These are phyloP conservation scores for Fraxinus cuspidata DNA, from an alignment of 257 asterid genomes.

Conservation along the genomic window DNA sequence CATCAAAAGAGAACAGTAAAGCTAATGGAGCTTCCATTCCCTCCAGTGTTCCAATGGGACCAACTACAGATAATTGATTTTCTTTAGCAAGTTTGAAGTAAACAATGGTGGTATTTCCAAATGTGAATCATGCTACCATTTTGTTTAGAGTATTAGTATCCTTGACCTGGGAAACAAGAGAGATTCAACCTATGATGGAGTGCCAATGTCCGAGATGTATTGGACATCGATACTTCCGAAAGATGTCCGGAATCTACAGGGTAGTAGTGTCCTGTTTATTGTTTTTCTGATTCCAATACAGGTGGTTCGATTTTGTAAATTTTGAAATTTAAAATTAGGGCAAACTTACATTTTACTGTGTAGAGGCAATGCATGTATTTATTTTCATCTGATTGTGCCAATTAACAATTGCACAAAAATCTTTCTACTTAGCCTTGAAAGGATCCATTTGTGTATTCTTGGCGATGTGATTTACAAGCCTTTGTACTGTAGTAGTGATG, in stretches of 20 bases:
- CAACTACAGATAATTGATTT: slow-evolving; percentile 26
- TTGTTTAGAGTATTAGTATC: neutral
- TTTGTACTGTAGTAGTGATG: neutral
- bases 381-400: neutral
- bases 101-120: neutral
- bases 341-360: neutral
- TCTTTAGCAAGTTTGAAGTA: slow-evolving; percentile 25
- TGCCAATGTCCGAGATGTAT: neutral
- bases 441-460: too few relatives aligned
- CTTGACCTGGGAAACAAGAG: neutral
- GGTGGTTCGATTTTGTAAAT: neutral
- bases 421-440: neutral
- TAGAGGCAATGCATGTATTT: neutral
- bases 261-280: too few relatives aligned
- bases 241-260: too few relatives aligned
- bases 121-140: neutral
- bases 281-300: too few relatives aligned
- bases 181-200: too few relatives aligned
- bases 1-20: slow-evolving; percentile 29
- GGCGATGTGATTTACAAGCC: neutral
- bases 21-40: slow-evolving; percentile 28
- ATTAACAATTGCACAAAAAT: neutral
- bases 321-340: neutral
- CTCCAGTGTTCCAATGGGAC: slow-evolving; percentile 16
- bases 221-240: too few relatives aligned